Evolutionary conservation across 306 rosid species (phyloP), one percentile per base, ranked within the genome.

Genomic region (Lathyrus oleraceus): DNA sequence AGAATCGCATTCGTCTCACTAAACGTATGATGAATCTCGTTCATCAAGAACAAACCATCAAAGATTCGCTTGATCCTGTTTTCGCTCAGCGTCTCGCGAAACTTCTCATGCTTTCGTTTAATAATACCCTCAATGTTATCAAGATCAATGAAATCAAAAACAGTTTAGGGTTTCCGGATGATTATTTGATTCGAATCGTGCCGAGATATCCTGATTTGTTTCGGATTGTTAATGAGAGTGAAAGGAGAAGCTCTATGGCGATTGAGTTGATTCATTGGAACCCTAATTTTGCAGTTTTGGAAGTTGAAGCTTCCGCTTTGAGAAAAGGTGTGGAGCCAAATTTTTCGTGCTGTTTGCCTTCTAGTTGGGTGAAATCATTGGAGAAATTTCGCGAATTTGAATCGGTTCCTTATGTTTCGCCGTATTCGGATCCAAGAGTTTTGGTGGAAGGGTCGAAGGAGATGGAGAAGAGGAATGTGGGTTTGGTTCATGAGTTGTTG

Each of bases 401-500:
- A 40, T 71, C 75, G 15, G 67, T 82, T 61, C 93, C 88, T 3
- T 92, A 92, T 69, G 16, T 92, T 53, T 90, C 96, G 4, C 96
- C 98, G 0, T 92, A 89, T 70, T 47, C 38, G 60, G 92, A 83
- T 39, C 65, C 65, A 1, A 57, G 28, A 28, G 80, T 67, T 8
- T 79, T 86, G 79, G 72, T 57, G 63, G 87, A 79, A 25, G 95
- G 87, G 49, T 78, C 96, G 0, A 79, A 40, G 83, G 96, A 83
- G 82, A 84, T 83, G 87, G 96, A 92, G 81, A 92, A 92, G 82
- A 88, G 93, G 82, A 84, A 81, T 1, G 85, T 92, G 39, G 93
- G 85, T 9, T 74, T 92, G 85, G 78, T 92, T 48, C 96, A 88
- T 65, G 98, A 90, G 87, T 69, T 92, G 75, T 74, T 92, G 80